Base-by-base conservation (phyloP, 306 rosid species). In the Begonia masoniana region DNA sequence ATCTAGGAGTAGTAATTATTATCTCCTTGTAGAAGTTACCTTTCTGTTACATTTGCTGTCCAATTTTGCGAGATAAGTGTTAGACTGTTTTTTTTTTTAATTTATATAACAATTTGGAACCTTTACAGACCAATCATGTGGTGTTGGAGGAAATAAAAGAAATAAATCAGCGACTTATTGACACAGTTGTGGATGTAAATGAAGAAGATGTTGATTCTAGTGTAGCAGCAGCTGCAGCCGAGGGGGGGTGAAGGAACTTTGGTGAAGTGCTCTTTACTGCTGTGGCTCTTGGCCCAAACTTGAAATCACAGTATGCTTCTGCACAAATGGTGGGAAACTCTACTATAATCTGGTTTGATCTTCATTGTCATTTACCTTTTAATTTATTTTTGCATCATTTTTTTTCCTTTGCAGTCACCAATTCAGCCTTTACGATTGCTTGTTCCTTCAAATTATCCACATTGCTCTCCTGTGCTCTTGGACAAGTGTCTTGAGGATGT, bases 371-470 rank as follows among this genome's bases (percentile, higher is more conserved):
- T 13, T 60, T 68, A 42, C 62, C 58, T 55, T 17, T n/a, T 55
- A 16, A 63, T 61, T 74, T 54, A 72, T 55, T 31, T 19, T 6
- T 48, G 48, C 68, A 66, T 57, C 56, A 21, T 66, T 67, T 15
- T 47, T 31, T 31, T 31, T 3, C 39, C 1, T 31, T 41, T 75
- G 84, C 96, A 85, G 97, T 73, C 88, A 60, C 92, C 96, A 52
- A 83, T 85, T 75, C 91, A 71, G 68, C 97, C 97, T 31, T 63
- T 91, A 61, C 78, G 82, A 61, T 78, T 91, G 79, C 88, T 85
- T 54, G 86, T 91, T 70, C 97, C 97, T 14, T 63, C 81, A 71
- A 78, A 78, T 66, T 91, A 91, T 75, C 97, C 97, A 53, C 78
- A 60, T 56, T 81, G 82, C 61, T 85, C 97, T 26, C 97, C 97